phyloP scores from a whole-genome alignment of 805 yeast species.

The Myxozyma nipponensis region DNA sequence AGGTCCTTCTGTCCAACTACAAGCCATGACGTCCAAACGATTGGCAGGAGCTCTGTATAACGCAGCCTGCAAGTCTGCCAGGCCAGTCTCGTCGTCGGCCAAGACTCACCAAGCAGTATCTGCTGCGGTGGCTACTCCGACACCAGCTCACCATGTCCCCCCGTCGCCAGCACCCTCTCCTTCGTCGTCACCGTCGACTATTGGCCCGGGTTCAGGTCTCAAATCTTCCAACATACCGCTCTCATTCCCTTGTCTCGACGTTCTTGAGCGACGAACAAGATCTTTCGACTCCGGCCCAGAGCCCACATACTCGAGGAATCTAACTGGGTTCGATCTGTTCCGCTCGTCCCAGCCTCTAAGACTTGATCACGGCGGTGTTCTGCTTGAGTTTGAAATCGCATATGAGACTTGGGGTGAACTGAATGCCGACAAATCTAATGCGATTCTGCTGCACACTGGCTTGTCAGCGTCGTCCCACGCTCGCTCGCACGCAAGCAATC shows the following conservation, averaged over 20 bases:
- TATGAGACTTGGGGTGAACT: conserved; percentile 89
- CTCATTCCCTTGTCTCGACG: conserved; percentile 83
- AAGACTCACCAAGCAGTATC: neutral
- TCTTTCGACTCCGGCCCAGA: conserved; percentile 61
- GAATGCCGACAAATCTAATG: conserved; percentile 60
- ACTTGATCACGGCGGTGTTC: conserved; percentile 75
- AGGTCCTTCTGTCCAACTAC: too few relatives aligned
- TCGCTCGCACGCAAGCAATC: conserved; percentile 65
- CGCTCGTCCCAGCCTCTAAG: conserved; percentile 55
- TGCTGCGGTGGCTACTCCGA: neutral
- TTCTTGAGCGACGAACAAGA: conserved; percentile 48
- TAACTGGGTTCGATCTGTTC: conserved; percentile 62
- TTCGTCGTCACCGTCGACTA: neutral
- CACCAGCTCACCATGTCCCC: neutral
- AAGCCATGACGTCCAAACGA: neutral
- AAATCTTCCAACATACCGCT: conserved; percentile 54
- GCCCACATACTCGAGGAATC: conserved; percentile 70
- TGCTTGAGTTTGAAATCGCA: conserved; percentile 76
- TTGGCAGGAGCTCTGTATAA: neutral
- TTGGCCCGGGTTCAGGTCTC: conserved; percentile 30
- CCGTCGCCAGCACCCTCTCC: conserved; percentile 4
- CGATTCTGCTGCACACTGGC: conserved; percentile 82
- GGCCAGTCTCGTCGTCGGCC: neutral
- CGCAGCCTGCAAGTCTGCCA: neutral
- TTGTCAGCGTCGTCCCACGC: conserved; percentile 93